A percentile compares a stretch with the other conserved stretches of the same genome.
Evolutionary conservation across 2,329 filamentous ascomycete genomes (phyloP).

Genomic region (Fragosphaeria purpurea): DNA sequence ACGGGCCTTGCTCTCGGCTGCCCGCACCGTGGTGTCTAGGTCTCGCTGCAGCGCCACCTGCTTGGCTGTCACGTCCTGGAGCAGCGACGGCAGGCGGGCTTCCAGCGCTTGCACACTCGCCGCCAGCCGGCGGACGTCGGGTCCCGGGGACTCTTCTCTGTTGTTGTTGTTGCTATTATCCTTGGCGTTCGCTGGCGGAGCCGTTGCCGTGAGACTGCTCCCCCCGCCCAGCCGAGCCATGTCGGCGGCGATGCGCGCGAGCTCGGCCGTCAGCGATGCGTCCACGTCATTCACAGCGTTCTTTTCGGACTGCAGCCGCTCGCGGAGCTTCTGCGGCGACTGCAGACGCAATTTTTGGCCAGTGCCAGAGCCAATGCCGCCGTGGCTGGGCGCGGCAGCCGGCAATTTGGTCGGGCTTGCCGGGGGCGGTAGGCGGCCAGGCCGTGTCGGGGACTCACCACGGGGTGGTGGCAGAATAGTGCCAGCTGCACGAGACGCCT

Average conservation of each 20-base stretch:
- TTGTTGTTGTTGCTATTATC: neutral
- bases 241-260: conserved; percentile 72
- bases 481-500: conserved; percentile 23
- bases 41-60: conserved; percentile 59
- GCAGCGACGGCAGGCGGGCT: conserved; percentile 48
- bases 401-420: conserved; percentile 26
- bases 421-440: conserved; percentile 16
- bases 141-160: neutral
- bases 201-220: neutral
- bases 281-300: conserved; percentile 62
- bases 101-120: conserved; percentile 58
- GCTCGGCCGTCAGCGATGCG: conserved; percentile 59
- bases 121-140: conserved; percentile 31
- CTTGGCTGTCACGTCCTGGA: conserved; percentile 49
- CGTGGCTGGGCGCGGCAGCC: conserved; percentile 7
- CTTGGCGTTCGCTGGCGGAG: conserved; percentile 11
- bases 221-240: conserved; percentile 47
- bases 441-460: conserved; percentile 18
- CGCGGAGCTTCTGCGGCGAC: conserved; percentile 65
- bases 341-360: conserved; percentile 55
- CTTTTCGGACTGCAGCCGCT: conserved; percentile 76
- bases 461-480: conserved; percentile 5
- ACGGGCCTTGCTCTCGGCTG: conserved; percentile 67
- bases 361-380: conserved; percentile 17
- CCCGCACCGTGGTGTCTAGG: conserved; percentile 59